Conservation (phyloP, 1,139 yeast genomes). For the Nakaseomyces nivariensis region DNA sequence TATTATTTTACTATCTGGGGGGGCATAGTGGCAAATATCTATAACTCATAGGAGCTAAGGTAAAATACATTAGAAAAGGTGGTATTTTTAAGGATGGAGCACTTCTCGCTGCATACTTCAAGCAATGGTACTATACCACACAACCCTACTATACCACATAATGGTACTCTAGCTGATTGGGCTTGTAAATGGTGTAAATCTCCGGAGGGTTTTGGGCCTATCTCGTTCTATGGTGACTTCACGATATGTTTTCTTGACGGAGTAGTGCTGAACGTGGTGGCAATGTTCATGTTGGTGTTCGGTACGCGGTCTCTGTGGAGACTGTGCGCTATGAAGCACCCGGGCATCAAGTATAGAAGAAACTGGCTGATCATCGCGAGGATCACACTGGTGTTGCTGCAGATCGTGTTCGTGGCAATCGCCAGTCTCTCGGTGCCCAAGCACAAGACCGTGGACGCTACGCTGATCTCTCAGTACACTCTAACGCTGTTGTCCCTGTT, state of each 20-base stretch:
- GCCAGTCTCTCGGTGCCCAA: constrained; percentile 14
- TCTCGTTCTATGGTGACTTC: constrained; percentile 54
- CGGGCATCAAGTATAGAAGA: constrained; percentile 34
- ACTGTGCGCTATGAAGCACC: constrained; percentile 29
- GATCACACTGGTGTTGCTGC: constrained; percentile 26
- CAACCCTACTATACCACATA: neutral
- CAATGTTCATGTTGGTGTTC: constrained; percentile 42
- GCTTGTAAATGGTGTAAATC: constrained; percentile 20
- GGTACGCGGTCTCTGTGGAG: constrained; percentile 36
- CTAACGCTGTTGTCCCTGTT: constrained; percentile 29
- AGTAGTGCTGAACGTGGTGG: constrained; percentile 41
- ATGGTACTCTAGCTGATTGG: constrained; percentile 1
- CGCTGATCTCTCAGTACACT: constrained; percentile 23
- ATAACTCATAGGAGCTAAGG: neutral
- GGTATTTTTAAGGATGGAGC: neutral
- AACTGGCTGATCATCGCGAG: constrained; percentile 32
- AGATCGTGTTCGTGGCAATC: constrained; percentile 23
- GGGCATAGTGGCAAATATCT: too few relatives aligned
- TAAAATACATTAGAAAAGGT: neutral
- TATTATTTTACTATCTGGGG: too few relatives aligned
- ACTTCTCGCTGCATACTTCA: neutral
- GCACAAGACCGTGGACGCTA: constrained; percentile 16
- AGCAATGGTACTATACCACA: neutral
- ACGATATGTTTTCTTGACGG: constrained; percentile 84
- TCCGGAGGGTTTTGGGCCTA: constrained; percentile 67